Evolutionary conservation across 2,329 filamentous ascomycete genomes (phyloP), one percentile per base, ranked within the genome.

Genomic region (Arthroderma sp.): DNA sequence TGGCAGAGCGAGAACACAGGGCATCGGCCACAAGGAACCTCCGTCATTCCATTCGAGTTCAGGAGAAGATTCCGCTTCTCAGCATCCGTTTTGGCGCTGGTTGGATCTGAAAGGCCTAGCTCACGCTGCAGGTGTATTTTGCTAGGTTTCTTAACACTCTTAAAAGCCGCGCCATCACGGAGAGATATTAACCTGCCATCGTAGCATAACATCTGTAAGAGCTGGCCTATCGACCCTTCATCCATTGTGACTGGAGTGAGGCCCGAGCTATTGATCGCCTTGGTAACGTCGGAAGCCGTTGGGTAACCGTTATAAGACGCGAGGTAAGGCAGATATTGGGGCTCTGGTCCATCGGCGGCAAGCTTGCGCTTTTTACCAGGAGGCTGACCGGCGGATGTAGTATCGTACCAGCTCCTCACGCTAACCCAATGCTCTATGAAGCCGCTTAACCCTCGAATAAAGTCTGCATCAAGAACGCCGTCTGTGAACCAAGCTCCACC

Each of bases 401-500:
- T 72, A 48, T 74, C 72, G 55, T 81, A 80, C 65, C 84, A 87
- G 56, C 83, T 89, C 56, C 78, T 72, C 7, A 70, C 70, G 55
- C 82, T 80, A 50, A 94, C 77, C 49, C 78, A 80, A 51, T 82
- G 77, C 54, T 86, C 83, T 42, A 94, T 76, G 48, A 83, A 75
- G 15, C 76, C 73, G 49, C 83, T 77, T 41, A 95, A 71, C 36
- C 78, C 78, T 46, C 84, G 79, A 55, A 96, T 88, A 60, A 98
- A 86, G 47, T 83, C 83, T 51, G 84, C 81, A 64, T 98, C 91
- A 8, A 96, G 74, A 52, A 88, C 83, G 43, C 86, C 85, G 51
- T 94, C 87, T 5, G 85, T 88, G 62, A 91, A 95, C 86, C 89
- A 98, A 6, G 86, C 83, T 1, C 91, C 91, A 40, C 91, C 91